Percentiles rank a stretch among this genome's conserved stretches.
phyloP scores from a whole-genome alignment of 2,329 filamentous ascomycete species.

The Aspergillus melleus region DNA sequence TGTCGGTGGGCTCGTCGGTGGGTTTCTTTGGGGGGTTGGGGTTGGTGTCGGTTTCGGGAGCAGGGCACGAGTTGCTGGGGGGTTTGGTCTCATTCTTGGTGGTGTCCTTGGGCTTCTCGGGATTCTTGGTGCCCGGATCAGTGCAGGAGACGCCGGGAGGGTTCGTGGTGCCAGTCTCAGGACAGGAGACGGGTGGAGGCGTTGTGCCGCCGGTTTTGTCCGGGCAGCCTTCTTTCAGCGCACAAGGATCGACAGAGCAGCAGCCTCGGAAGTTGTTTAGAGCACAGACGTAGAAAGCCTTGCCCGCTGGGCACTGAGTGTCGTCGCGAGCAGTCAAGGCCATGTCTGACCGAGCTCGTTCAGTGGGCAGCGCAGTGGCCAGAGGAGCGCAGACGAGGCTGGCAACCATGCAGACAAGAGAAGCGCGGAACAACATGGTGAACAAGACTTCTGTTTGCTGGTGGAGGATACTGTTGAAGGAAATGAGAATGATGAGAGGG shows the following conservation, averaged over 20 bases:
- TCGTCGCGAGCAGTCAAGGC: constrained; percentile 1
- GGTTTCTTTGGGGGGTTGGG: too few relatives aligned
- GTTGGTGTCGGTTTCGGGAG: too few relatives aligned
- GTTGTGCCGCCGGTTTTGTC: not conserved
- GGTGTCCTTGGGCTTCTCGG: too few relatives aligned
- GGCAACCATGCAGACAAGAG: not conserved
- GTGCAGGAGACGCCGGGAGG: too few relatives aligned
- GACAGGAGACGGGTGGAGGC: too few relatives aligned
- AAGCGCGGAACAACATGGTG: not conserved
- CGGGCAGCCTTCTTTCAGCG: constrained; percentile 1
- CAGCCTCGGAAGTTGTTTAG: constrained; percentile 9
- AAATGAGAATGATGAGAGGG: too few relatives aligned
- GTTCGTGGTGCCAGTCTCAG: too few relatives aligned
- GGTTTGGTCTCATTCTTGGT: too few relatives aligned
- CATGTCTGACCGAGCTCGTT: not conserved
- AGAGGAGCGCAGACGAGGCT: not conserved
- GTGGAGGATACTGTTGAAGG: not conserved
- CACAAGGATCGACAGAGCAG: constrained; percentile 9
- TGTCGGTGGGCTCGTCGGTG: too few relatives aligned
- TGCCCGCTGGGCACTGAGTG: constrained; percentile 1
- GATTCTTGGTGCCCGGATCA: too few relatives aligned
- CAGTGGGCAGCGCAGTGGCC: constrained; percentile 1
- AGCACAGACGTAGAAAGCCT: constrained; percentile 3
- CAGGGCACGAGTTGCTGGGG: too few relatives aligned
- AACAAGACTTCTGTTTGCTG: too few relatives aligned